Evolutionary conservation across 371 early-diverging fungal genomes (phyloP).

Genomic region (Paramicrosporidium saccamoebae): DNA sequence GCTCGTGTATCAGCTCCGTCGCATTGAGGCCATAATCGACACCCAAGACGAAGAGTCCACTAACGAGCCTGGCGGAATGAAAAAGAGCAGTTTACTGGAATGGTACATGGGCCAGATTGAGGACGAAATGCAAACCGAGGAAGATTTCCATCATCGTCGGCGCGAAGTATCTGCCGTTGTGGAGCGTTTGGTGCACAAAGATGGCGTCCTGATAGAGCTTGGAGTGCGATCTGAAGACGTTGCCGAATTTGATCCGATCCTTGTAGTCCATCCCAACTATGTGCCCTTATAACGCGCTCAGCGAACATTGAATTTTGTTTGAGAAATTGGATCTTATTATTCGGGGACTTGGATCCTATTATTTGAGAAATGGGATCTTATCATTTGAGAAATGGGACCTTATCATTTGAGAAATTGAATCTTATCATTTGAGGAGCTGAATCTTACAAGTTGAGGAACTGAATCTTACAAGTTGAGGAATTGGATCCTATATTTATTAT

Average conservation of each 20-base stretch:
- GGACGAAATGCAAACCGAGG: conserved; percentile 23
- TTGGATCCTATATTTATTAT: too few species aligned
- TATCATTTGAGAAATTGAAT: too few species aligned
- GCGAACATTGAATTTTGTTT: too few species aligned
- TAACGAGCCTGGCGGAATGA: conserved; percentile 10
- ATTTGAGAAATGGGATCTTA: too few species aligned
- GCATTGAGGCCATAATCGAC: conserved; percentile 5
- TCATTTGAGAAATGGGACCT: too few species aligned
- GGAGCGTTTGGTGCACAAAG: conserved; percentile 27
- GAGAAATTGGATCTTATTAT: too few species aligned
- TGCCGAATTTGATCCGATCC: conserved; percentile 7
- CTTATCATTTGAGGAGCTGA: too few species aligned
- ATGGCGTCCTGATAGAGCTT: conserved; percentile 12
- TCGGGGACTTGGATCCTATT: too few species aligned
- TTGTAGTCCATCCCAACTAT: conserved; percentile 25
- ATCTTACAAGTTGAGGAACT: too few species aligned
- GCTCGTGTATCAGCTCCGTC: conserved; percentile 22
- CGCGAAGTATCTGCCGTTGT: conserved; percentile 37
- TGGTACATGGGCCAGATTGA: conserved; percentile 50
- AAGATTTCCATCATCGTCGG: conserved; percentile 22
- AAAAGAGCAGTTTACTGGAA: conserved; percentile 26
- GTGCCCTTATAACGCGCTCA: too few species aligned
- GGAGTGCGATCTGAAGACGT: conserved; percentile 5
- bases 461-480: too few species aligned
- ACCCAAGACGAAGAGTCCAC: not conserved